Conservation (phyloP, 805 yeast species). For the Metschnikowia amazonensis region DNA sequence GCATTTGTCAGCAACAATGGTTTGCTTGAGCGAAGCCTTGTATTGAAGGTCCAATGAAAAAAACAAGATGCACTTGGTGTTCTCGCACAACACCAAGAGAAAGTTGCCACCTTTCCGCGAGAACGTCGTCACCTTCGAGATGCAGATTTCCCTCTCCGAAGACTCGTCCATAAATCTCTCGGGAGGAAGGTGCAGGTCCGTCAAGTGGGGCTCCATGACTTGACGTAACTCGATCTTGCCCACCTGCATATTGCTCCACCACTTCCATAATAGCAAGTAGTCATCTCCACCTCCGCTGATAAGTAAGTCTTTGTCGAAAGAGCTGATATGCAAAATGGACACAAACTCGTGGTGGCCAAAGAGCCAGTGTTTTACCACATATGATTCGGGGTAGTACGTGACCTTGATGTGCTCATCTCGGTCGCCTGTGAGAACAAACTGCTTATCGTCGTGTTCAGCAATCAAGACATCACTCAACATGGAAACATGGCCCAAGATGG, state of each 20-base stretch:
- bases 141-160: slow-evolving; percentile 52
- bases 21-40: slow-evolving; percentile 27
- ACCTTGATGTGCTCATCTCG: slow-evolving; percentile 94
- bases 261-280: slow-evolving; percentile 70
- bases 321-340: slow-evolving; percentile 57
- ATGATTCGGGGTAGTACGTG: slow-evolving; percentile 74
- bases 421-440: slow-evolving; percentile 73
- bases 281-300: slow-evolving; percentile 93
- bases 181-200: slow-evolving; percentile 60
- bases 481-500: slow-evolving; percentile 92
- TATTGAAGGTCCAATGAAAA: slow-evolving; percentile 28
- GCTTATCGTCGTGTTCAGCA: slow-evolving; percentile 37
- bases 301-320: slow-evolving; percentile 47
- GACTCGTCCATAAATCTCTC: slow-evolving; percentile 52
- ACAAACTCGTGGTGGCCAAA: slow-evolving; percentile 87
- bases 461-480: slow-evolving; percentile 80
- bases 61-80: slow-evolving; percentile 44
- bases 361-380: slow-evolving; percentile 73
- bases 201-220: slow-evolving; percentile 39
- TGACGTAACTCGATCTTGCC: slow-evolving; percentile 48
- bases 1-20: slow-evolving; percentile 23
- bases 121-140: slow-evolving; percentile 42
- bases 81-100: slow-evolving; percentile 48
- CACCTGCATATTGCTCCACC: slow-evolving; percentile 51
- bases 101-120: slow-evolving; percentile 21